phyloP scores from a whole-genome alignment of 208 protist genomes.

The Acanthamoeba royreba region DNA sequence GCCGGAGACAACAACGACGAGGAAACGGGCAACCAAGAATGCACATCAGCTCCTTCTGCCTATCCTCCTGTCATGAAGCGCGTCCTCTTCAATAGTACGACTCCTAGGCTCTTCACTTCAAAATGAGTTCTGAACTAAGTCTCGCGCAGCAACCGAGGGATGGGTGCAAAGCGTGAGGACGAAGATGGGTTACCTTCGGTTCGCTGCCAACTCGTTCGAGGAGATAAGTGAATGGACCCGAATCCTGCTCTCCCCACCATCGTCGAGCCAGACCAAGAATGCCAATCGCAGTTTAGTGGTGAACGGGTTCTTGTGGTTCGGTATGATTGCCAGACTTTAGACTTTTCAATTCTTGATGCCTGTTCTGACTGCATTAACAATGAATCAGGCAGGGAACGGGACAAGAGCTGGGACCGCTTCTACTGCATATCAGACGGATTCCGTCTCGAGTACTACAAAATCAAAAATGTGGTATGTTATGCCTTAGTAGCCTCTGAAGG shows the following conservation, averaged over 20 bases:
- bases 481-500: neutral
- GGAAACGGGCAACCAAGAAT: neutral
- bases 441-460: neutral
- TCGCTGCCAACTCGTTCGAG: neutral
- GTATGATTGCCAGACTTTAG: neutral
- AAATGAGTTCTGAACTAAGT: too few species aligned
- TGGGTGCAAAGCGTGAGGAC: neutral
- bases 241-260: neutral
- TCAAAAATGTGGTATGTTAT: neutral
- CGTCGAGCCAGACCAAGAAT: too few species aligned
- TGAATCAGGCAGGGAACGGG: neutral
- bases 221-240: neutral
- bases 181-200: neutral
- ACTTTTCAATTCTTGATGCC: neutral
- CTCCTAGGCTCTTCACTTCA: too few species aligned
- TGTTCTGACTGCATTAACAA: neutral
- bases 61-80: neutral
- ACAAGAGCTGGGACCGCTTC: neutral
- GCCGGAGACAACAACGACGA: neutral
- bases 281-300: neutral
- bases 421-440: neutral
- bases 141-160: neutral
- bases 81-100: neutral
- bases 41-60: neutral
- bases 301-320: neutral